A percentile compares a stretch with the other conserved stretches of the same genome.
These are phyloP conservation scores for Cladophialophora chaetospira DNA, from an alignment of 2,329 filamentous ascomycete species.

Conservation along the genomic window DNA sequence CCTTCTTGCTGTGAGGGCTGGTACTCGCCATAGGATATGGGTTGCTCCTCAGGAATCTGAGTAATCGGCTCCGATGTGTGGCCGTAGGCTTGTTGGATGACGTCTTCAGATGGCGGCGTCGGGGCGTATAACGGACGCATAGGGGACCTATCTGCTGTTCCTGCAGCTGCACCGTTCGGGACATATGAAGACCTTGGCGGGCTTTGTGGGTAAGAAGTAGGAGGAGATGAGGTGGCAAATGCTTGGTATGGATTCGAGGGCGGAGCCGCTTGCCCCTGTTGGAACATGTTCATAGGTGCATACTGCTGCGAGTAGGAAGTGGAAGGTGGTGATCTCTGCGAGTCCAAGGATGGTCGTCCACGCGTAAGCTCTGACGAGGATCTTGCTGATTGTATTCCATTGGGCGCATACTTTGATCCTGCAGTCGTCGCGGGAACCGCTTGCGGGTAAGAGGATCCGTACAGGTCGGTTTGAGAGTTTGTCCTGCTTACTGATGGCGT, in stretches of 20 bases:
- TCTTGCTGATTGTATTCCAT: slow-evolving; percentile 49
- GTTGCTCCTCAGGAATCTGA: slow-evolving; percentile 5
- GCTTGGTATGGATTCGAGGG: slow-evolving; percentile 37
- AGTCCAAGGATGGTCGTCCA: slow-evolving; percentile 52
- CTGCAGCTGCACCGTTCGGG: slow-evolving; percentile 38
- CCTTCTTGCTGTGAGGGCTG: slow-evolving; percentile 17
- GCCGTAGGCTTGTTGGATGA: slow-evolving; percentile 18
- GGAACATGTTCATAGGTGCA: slow-evolving; percentile 32
- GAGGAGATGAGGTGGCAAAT: slow-evolving; percentile 24
- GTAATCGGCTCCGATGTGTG: slow-evolving; percentile 9
- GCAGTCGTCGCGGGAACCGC: slow-evolving; percentile 38
- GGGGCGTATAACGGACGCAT: slow-evolving; percentile 32
- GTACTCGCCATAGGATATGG: slow-evolving; percentile 19
- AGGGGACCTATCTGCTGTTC: slow-evolving; percentile 37
- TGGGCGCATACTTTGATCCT: slow-evolving; percentile 48
- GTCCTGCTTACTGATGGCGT: slow-evolving; percentile 74
- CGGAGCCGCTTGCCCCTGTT: slow-evolving; percentile 5
- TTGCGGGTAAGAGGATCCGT: slow-evolving; percentile 60
- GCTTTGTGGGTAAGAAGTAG: slow-evolving; percentile 25
- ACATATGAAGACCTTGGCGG: slow-evolving; percentile 29
- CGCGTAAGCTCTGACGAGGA: slow-evolving; percentile 55
- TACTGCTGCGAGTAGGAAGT: slow-evolving; percentile 34
- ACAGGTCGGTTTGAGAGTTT: slow-evolving; percentile 74
- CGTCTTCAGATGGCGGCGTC: slow-evolving; percentile 26
- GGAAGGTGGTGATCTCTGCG: slow-evolving; percentile 46